Evolutionary conservation across 495 filamentous ascomycete genomes (phyloP).

Genomic region (Penicillium lividum): DNA sequence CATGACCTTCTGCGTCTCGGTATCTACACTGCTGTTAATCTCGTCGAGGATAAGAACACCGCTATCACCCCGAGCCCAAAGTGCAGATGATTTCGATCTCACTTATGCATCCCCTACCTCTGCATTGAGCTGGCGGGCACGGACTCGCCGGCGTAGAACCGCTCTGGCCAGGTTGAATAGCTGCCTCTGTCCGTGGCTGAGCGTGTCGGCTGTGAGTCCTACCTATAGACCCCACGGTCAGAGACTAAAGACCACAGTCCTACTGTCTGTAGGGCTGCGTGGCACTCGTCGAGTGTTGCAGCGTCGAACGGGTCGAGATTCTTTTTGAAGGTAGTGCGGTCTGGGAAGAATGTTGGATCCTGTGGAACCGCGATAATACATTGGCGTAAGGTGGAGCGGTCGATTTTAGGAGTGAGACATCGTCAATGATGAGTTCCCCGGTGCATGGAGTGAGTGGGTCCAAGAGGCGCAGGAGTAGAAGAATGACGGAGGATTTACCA

Average conservation of each 20-base stretch:
- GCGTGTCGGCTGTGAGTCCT: not conserved
- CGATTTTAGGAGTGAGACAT: not conserved
- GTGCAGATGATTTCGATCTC: not conserved
- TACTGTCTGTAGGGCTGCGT: not conserved
- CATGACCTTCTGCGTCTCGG: constrained; percentile 2
- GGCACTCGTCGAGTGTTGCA: not conserved
- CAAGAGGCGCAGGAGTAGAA: not conserved
- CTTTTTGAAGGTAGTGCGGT: constrained; percentile 1
- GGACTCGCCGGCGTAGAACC: not conserved
- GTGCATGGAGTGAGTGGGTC: not conserved
- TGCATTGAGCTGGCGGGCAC: not conserved
- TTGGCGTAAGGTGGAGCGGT: not conserved
- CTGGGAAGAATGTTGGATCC: constrained; percentile 2
- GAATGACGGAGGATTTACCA: not conserved
- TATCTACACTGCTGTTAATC: not conserved
- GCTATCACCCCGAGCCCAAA: not conserved
- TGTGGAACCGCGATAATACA: constrained; percentile 1
- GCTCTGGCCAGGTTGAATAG: constrained; percentile 6
- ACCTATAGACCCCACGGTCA: not conserved
- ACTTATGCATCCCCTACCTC: not conserved
- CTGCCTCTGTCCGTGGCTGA: constrained; percentile 4
- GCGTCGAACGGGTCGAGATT: not conserved
- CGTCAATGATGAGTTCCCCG: not conserved
- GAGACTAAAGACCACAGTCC: not conserved
- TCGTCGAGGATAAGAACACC: constrained; percentile 3